Evolutionary conservation across 2,329 filamentous ascomycete species (phyloP), one percentile per base, ranked within the genome.

Genomic region (Diatrype stigma): DNA sequence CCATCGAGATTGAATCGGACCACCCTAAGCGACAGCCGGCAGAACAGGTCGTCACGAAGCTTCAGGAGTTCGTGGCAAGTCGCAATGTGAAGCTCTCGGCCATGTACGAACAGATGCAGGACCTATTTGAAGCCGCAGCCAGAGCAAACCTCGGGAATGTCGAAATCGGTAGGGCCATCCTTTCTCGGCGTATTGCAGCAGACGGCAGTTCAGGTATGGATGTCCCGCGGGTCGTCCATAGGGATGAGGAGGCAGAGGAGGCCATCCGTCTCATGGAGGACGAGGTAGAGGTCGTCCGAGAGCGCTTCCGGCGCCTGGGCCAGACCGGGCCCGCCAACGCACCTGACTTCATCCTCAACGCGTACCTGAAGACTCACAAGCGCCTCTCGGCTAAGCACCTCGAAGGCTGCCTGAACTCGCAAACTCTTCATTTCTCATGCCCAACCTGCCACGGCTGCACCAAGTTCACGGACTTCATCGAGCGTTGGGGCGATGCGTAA

Each of bases 181-280:
- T 65, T 7, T 45, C 62, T 3, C 62, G 66, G 14, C 57, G 59
- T 8, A 53, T 67, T 12, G 35, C 60, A 12, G 56, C 61, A 5
- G 65, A 67, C 40, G 61, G 59, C 30, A 53, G 54, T 10, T 51
- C 56, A 8, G 56, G 56, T 19, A 47, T 45, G 16, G 26, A 46
- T 14, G 28, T 45, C 1, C 55, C 52, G 3, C 59, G 56, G 6
- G 57, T 54, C 22, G 56, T 62, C 11, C 60, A 63, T 19, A 56
- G 58, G 19, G 65, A 67, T 42, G 53, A 53, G 1, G 57, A 65
- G 51, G 49, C 66, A 5, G 64, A 67, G 37, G 58, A 63, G 7
- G 65, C 63, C 2, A 58, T 67, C 17, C 52, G 53, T 5, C 53
- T 61, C 3, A 56, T 67, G 6, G 55, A 54, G 26, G 51, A 53